These are phyloP conservation scores for Coniochaeta prunicola DNA, from an alignment of 2,329 filamentous ascomycete genomes.

Conservation along the genomic window DNA sequence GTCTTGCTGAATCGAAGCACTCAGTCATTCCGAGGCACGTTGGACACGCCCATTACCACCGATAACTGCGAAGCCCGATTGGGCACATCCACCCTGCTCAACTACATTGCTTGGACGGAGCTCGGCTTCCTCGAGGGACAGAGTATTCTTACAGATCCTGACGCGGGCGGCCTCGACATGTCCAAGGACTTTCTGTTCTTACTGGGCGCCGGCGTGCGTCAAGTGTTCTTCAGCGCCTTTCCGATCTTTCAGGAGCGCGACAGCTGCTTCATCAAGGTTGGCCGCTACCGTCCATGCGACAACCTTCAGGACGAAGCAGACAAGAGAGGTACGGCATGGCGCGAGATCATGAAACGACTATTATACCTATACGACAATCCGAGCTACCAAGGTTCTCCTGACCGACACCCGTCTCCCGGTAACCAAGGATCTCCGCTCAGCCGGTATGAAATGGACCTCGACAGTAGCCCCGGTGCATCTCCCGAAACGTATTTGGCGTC, in stretches of 20 bases:
- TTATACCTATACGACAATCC: slow-evolving; percentile 16
- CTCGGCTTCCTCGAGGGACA: slow-evolving; percentile 16
- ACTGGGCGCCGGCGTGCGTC: slow-evolving; percentile 18
- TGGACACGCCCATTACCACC: slow-evolving; percentile 10
- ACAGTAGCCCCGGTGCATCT: background rate
- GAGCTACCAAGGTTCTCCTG: slow-evolving; percentile 7
- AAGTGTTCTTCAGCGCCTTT: slow-evolving; percentile 17
- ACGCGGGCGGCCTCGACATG: slow-evolving; percentile 12
- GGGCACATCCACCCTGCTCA: slow-evolving; percentile 1
- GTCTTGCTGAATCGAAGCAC: slow-evolving; percentile 11
- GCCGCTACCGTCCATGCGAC: slow-evolving; percentile 12
- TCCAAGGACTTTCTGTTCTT: slow-evolving; percentile 19
- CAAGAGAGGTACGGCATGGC: slow-evolving; percentile 10
- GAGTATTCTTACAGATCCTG: background rate
- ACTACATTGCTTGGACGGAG: slow-evolving; percentile 7
- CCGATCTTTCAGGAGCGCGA: slow-evolving; percentile 11
- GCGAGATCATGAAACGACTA: slow-evolving; percentile 9
- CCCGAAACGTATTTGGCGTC: background rate
- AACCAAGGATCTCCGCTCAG: background rate
- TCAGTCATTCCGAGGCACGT: slow-evolving; percentile 10
- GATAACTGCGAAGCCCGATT: slow-evolving; percentile 3
- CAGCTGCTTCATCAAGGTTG: slow-evolving; percentile 12
- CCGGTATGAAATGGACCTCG: background rate
- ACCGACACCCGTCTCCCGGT: background rate
- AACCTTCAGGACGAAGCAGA: slow-evolving; percentile 12